Percentiles rank a stretch among this genome's conserved stretches.
phyloP scores from a whole-genome alignment of 176 grass and related monocot species.

The Otatea glauca region DNA sequence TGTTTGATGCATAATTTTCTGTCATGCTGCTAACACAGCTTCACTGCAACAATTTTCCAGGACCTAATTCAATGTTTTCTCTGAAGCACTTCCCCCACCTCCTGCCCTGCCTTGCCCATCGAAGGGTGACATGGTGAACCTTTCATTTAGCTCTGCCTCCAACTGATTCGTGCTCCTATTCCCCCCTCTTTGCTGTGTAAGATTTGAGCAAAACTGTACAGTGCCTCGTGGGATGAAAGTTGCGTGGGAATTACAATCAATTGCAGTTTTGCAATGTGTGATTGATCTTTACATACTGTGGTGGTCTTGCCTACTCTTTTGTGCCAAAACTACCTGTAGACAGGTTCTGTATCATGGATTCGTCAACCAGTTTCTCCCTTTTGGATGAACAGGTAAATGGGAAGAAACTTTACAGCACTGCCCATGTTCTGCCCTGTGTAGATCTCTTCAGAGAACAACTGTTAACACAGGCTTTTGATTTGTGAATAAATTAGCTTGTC shows the following conservation, averaged over 20 bases:
- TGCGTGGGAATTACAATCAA: background rate
- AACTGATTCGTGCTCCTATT: constrained; percentile 16
- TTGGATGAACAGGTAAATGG: constrained; percentile 38
- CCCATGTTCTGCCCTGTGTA: constrained; percentile 39
- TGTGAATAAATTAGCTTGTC: constrained; percentile 32
- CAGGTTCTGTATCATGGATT: background rate
- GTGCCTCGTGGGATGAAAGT: constrained; percentile 3
- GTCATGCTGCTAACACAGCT: constrained; percentile 12
- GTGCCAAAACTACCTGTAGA: constrained; percentile 1
- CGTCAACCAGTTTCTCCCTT: background rate
- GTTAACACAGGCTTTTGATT: constrained; percentile 22
- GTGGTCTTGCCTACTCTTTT: background rate
- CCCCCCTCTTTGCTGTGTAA: background rate
- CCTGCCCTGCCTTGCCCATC: background rate
- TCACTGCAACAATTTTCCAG: constrained; percentile 35
- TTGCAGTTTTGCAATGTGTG: constrained; percentile 16
- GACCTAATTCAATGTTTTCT: constrained; percentile 24
- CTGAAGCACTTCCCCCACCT: background rate
- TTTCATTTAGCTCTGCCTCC: constrained; percentile 22
- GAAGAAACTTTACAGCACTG: constrained; percentile 42
- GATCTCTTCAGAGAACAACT: constrained; percentile 34
- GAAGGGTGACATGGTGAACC: constrained; percentile 1
- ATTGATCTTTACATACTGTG: background rate
- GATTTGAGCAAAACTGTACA: constrained; percentile 47
- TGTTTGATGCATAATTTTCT: background rate